Conservation (phyloP, 257 asterid species). For the Gentiana macrophylla region DNA sequence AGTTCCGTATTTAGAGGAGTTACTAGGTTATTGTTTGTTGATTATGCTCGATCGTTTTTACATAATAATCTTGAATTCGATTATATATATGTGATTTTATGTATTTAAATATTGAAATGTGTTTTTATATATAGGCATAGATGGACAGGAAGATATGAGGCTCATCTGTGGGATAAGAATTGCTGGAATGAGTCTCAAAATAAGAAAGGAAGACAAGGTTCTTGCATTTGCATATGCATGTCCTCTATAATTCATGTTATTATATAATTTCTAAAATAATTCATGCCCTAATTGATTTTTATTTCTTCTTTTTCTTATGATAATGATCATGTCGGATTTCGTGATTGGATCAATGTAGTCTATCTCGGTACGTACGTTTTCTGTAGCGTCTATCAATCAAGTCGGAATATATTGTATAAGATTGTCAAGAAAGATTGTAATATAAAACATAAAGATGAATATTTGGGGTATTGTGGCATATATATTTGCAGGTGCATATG, state of each 20-base stretch:
- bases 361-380: constrained; percentile 45
- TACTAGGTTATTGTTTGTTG: constrained; percentile 37
- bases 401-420: no score
- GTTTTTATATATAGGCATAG: constrained; percentile 40
- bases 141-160: constrained; percentile 88
- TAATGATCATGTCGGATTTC: constrained; percentile 11
- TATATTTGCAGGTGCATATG: constrained; percentile 55
- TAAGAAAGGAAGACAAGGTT: constrained; percentile 97
- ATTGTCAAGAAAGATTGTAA: no score
- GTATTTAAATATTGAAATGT: background rate
- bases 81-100: background rate
- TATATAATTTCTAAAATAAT: no score
- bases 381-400: no score
- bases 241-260: background rate
- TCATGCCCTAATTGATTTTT: background rate
- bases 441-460: no score
- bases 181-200: constrained; percentile 91
- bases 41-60: background rate
- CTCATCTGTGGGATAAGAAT: constrained; percentile 90
- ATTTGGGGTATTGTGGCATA: no score
- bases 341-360: constrained; percentile 22
- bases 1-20: constrained; percentile 79
- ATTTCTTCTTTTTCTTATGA: constrained; percentile 2
- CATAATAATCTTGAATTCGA: background rate
- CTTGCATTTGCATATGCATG: background rate